These are phyloP conservation scores for Ilyonectria robusta DNA, from an alignment of 2,329 filamentous ascomycete species.

Conservation along the genomic window DNA sequence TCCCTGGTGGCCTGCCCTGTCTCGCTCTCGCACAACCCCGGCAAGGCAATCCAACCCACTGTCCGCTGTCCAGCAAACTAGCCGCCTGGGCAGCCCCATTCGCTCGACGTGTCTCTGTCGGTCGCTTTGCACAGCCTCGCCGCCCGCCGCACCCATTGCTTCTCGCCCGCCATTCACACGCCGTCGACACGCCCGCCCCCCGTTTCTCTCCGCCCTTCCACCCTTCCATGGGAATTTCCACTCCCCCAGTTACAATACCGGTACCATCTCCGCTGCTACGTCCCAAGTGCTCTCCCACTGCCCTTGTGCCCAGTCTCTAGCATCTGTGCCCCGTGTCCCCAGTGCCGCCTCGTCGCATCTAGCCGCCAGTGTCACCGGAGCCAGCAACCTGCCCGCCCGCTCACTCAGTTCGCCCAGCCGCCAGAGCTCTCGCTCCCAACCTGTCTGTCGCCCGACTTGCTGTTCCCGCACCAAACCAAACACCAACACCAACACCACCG, in stretches of 20 bases:
- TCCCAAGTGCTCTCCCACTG: conserved; percentile 20
- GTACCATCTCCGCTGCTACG: conserved; percentile 2
- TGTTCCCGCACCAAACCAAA: conserved; percentile 11
- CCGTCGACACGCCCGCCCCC: conserved; percentile 29
- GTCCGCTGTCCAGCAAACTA: conserved; percentile 2
- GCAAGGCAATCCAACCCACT: conserved; percentile 13
- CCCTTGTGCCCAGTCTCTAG: conserved; percentile 17
- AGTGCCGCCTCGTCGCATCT: conserved; percentile 22
- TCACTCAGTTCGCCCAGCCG: background rate
- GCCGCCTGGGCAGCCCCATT: conserved; percentile 32
- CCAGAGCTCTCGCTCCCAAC: conserved; percentile 10
- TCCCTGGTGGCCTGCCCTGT: conserved; percentile 21
- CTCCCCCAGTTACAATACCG: conserved; percentile 25
- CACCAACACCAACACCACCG: conserved; percentile 25
- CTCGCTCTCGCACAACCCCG: conserved; percentile 11
- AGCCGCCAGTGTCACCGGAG: conserved; percentile 2
- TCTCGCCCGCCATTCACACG: conserved; percentile 28
- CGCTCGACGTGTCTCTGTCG: conserved; percentile 42
- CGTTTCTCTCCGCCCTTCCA: conserved; percentile 29
- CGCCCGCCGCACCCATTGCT: conserved; percentile 33
- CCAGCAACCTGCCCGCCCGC: conserved; percentile 7
- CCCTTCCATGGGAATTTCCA: conserved; percentile 39
- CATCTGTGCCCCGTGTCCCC: conserved; percentile 22
- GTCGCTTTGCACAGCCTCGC: conserved; percentile 43
- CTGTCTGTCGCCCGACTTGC: conserved; percentile 12